Conservation (phyloP, 1,284 basidiomycete species). For the Athelia sp. region DNA sequence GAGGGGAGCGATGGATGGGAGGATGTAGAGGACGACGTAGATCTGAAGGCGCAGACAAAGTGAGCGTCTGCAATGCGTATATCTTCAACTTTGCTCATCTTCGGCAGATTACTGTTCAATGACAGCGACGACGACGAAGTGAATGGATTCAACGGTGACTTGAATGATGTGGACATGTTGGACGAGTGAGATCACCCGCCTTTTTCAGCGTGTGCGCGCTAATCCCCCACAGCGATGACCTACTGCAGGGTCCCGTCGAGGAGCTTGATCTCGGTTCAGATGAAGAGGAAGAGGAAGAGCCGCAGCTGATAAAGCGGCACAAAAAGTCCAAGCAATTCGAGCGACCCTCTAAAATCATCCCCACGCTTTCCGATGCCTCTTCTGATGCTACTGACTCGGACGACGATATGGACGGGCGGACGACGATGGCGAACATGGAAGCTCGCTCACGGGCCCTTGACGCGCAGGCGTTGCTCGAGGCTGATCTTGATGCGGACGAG, state of each 20-base stretch:
- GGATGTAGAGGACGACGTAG: slow-evolving; percentile 47
- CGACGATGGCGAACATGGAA: slow-evolving; percentile 76
- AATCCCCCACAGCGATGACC: slow-evolving; percentile 34
- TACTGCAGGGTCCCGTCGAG: slow-evolving; percentile 46
- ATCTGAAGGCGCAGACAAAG: slow-evolving; percentile 39
- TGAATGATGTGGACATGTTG: slow-evolving; percentile 45
- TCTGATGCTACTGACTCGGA: slow-evolving; percentile 31
- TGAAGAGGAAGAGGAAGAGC: slow-evolving; percentile 49
- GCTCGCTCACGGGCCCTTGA: slow-evolving; percentile 71
- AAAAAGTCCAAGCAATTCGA: slow-evolving; percentile 51
- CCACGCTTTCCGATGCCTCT: slow-evolving; percentile 41
- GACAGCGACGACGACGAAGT: slow-evolving; percentile 46
- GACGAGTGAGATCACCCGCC: slow-evolving; percentile 28
- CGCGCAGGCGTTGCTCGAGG: slow-evolving; percentile 58
- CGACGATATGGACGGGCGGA: slow-evolving; percentile 54
- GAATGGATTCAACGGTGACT: slow-evolving; percentile 35
- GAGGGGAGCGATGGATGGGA: slow-evolving; percentile 56
- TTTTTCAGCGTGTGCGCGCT: slow-evolving; percentile 1
- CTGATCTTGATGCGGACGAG: slow-evolving; percentile 65
- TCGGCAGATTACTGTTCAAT: slow-evolving; percentile 39
- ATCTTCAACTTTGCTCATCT: slow-evolving; percentile 1
- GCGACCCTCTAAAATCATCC: slow-evolving; percentile 44
- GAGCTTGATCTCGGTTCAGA: slow-evolving; percentile 71
- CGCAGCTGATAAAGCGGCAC: slow-evolving; percentile 27
- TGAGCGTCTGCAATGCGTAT: slow-evolving; percentile 22